Conservation (phyloP, 768 basidiomycete genomes). For the Boletus pseudopeckii region DNA sequence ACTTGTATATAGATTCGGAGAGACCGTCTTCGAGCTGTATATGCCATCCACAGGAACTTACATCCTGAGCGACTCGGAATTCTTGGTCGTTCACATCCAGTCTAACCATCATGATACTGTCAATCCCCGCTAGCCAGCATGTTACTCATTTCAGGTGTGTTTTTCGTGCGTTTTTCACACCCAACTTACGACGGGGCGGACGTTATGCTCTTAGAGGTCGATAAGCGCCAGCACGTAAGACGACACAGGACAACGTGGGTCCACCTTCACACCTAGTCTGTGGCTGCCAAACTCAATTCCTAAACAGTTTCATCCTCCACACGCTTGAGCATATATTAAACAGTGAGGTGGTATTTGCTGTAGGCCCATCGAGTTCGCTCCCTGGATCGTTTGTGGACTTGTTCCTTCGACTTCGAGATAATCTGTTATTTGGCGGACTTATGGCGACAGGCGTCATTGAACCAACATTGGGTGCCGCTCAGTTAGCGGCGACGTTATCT, state of each 20-base stretch:
- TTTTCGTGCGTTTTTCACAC: neutral
- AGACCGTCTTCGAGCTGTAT: neutral
- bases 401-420: neutral
- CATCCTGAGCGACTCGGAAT: neutral
- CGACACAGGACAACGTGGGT: constrained; percentile 7
- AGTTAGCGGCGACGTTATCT: constrained; percentile 41
- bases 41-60: neutral
- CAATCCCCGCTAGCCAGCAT: neutral
- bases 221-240: neutral
- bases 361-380: neutral
- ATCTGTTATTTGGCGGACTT: neutral
- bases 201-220: neutral
- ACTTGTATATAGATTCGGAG: neutral
- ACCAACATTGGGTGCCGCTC: constrained; percentile 30
- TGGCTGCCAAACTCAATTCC: neutral
- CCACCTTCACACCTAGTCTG: neutral
- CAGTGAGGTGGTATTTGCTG: neutral
- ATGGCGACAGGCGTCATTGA: constrained; percentile 20
- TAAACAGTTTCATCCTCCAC: neutral
- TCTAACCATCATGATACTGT: neutral
- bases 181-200: neutral
- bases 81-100: too few species aligned
- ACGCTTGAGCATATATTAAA: constrained; percentile 8
- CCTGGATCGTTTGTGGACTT: neutral
- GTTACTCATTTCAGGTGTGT: neutral